These are phyloP conservation scores for Termitomyces sp. DNA, from an alignment of 768 basidiomycete genomes.

Conservation along the genomic window DNA sequence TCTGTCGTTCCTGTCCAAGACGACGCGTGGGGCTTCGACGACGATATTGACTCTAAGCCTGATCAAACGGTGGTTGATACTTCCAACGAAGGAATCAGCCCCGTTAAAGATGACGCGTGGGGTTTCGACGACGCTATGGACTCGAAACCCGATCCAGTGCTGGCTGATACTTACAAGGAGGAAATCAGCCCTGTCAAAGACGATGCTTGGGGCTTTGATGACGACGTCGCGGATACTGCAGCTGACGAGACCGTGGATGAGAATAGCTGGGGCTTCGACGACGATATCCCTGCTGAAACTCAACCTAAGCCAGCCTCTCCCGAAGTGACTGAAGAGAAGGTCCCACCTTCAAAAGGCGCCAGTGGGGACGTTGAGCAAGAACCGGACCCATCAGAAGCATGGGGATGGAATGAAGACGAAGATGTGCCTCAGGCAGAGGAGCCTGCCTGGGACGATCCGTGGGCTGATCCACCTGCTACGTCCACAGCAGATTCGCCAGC, in stretches of 20 bases:
- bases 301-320: slow-evolving; percentile 18
- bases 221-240: slow-evolving; percentile 36
- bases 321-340: slow-evolving; percentile 6
- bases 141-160: slow-evolving; percentile 18
- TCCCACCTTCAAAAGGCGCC: slow-evolving; percentile 9
- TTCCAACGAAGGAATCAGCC: slow-evolving; percentile 19
- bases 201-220: slow-evolving; percentile 54
- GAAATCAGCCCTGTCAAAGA: slow-evolving; percentile 24
- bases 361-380: slow-evolving; percentile 25
- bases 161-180: slow-evolving; percentile 18
- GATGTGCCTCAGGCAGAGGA: slow-evolving; percentile 39
- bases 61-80: neutral
- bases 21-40: slow-evolving; percentile 49
- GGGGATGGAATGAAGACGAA: slow-evolving; percentile 75
- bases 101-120: slow-evolving; percentile 42
- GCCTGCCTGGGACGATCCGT: slow-evolving; percentile 65
- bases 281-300: slow-evolving; percentile 30
- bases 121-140: slow-evolving; percentile 46
- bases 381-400: slow-evolving; percentile 58
- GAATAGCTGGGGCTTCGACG: slow-evolving; percentile 55
- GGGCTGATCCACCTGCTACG: slow-evolving; percentile 48
- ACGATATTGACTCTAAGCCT: slow-evolving; percentile 29
- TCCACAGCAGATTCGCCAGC: slow-evolving; percentile 20
- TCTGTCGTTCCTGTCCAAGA: slow-evolving; percentile 28
- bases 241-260: slow-evolving; percentile 33